Evolutionary conservation across 1,284 basidiomycete genomes (phyloP).

Genomic region (Schizopora paradoxa): DNA sequence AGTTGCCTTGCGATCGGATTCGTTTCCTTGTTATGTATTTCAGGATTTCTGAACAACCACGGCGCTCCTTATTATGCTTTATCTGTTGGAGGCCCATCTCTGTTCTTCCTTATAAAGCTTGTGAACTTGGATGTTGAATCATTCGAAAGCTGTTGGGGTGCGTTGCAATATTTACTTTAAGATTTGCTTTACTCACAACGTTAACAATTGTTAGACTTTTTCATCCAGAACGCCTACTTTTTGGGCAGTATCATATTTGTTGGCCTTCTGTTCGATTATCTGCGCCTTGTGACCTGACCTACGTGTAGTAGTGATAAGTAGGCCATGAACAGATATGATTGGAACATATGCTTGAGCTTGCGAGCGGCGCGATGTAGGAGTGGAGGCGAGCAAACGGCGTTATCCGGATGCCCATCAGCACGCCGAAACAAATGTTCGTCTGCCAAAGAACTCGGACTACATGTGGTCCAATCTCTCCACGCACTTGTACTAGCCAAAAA

Average conservation of each 20-base stretch:
- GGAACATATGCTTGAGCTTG: too few relatives aligned
- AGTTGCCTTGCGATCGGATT: conserved; percentile 32
- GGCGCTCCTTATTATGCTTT: conserved; percentile 33
- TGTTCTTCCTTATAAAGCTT: conserved; percentile 38
- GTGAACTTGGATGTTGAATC: conserved; percentile 29
- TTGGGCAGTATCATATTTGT: conserved; percentile 18
- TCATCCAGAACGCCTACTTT: conserved; percentile 15
- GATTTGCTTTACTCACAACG: background rate
- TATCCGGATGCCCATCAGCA: too few relatives aligned
- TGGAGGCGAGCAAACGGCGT: too few relatives aligned
- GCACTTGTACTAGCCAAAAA: too few relatives aligned
- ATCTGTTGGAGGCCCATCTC: conserved; percentile 30
- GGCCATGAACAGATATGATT: too few relatives aligned
- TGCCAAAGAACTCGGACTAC: too few relatives aligned
- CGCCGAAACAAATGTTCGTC: too few relatives aligned
- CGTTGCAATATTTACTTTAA: too few relatives aligned
- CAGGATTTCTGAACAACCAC: conserved; percentile 27
- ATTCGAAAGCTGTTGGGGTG: conserved; percentile 28
- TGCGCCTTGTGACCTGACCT: too few relatives aligned
- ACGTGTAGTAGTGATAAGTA: too few relatives aligned
- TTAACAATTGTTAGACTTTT: conserved; percentile 2
- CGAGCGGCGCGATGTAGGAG: too few relatives aligned
- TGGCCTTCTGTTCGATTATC: conserved; percentile 21
- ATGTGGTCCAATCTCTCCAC: too few relatives aligned
- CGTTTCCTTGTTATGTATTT: conserved; percentile 29